Percentiles rank a stretch among this genome's conserved stretches.
These are phyloP conservation scores for Sporothrix luriei DNA, from an alignment of 2,329 filamentous ascomycete species.

Conservation along the genomic window DNA sequence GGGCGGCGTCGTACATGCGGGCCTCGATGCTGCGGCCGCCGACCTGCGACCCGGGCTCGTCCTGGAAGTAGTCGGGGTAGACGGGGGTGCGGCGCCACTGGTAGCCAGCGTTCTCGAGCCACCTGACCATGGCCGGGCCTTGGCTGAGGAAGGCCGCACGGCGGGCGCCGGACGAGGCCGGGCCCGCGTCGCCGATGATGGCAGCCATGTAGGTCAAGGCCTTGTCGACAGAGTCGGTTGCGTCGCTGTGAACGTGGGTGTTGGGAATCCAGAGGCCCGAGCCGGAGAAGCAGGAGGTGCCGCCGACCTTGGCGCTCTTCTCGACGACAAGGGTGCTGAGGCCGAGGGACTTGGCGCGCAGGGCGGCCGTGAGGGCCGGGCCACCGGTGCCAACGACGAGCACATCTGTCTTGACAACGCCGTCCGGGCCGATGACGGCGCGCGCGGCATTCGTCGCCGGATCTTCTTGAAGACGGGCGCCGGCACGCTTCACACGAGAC, in stretches of 20 bases:
- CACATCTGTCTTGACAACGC: constrained; percentile 33
- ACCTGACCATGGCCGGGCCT: constrained; percentile 42
- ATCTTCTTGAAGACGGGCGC: constrained; percentile 27
- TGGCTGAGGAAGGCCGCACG: constrained; percentile 41
- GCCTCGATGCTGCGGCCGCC: constrained; percentile 41
- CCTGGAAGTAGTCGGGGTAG: constrained; percentile 44
- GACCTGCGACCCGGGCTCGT: constrained; percentile 36
- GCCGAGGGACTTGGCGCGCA: constrained; percentile 38
- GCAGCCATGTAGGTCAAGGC: constrained; percentile 41
- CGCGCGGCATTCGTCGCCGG: constrained; percentile 28
- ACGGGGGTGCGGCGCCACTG: constrained; percentile 37
- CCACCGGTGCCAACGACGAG: constrained; percentile 44
- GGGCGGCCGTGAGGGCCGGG: constrained; percentile 41
- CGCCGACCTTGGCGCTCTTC: constrained; percentile 42
- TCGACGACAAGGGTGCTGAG: constrained; percentile 42
- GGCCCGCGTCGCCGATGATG: constrained; percentile 40
- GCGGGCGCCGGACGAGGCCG: constrained; percentile 39
- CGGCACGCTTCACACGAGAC: constrained; percentile 25
- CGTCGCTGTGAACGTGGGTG: constrained; percentile 37
- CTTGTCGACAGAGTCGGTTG: constrained; percentile 38
- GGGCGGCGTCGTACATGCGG: constrained; percentile 38
- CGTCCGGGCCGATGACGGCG: constrained; percentile 26
- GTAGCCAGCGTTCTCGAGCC: constrained; percentile 40
- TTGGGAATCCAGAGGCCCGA: constrained; percentile 45
- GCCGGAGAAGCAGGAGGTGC: constrained; percentile 44